phyloP scores from a whole-genome alignment of 106 monocot species.

The Iris macrosiphon region DNA sequence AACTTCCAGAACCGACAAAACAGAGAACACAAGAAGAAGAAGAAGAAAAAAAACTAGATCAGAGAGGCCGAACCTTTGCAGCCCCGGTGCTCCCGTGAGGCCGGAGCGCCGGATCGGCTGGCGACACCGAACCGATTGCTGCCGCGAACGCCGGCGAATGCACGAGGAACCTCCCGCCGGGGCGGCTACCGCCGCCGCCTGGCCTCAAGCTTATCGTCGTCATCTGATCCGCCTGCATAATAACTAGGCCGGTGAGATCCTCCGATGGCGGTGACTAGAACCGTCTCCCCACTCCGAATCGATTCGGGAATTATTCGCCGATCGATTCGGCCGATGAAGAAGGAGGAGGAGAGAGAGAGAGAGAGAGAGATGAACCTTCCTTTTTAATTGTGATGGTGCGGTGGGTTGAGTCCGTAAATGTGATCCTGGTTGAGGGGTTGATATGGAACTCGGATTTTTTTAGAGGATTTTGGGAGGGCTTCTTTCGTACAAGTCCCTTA shows the following conservation, averaged over 20 bases:
- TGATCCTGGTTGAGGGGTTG: too few species aligned
- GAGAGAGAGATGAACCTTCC: too few species aligned
- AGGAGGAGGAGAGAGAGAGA: too few species aligned
- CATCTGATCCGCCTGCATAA: conserved; percentile 77
- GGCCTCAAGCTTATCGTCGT: conserved; percentile 54
- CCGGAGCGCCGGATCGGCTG: conserved; percentile 16
- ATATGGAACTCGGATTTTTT: too few species aligned
- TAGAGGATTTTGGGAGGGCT: too few species aligned
- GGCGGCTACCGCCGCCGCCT: conserved; percentile 57
- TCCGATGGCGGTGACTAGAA: not conserved
- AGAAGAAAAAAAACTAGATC: conserved; percentile 4
- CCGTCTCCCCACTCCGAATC: conserved; percentile 3
- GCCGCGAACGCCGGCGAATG: conserved; percentile 35
- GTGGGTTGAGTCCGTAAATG: too few species aligned
- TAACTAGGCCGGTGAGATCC: conserved; percentile 5
- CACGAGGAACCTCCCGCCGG: conserved; percentile 35
- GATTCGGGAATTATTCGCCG: conserved; percentile 1
- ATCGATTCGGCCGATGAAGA: not conserved
- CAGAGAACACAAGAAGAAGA: too few species aligned
- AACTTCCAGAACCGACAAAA: not conserved
- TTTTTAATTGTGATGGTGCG: too few species aligned
- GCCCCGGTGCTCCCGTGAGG: conserved; percentile 36
- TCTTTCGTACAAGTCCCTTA: too few species aligned
- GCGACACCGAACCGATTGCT: conserved; percentile 29
- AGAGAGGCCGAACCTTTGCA: too few species aligned